These are phyloP conservation scores for Penicillium capsulatum DNA, from an alignment of 2,329 filamentous ascomycete genomes.

Conservation along the genomic window DNA sequence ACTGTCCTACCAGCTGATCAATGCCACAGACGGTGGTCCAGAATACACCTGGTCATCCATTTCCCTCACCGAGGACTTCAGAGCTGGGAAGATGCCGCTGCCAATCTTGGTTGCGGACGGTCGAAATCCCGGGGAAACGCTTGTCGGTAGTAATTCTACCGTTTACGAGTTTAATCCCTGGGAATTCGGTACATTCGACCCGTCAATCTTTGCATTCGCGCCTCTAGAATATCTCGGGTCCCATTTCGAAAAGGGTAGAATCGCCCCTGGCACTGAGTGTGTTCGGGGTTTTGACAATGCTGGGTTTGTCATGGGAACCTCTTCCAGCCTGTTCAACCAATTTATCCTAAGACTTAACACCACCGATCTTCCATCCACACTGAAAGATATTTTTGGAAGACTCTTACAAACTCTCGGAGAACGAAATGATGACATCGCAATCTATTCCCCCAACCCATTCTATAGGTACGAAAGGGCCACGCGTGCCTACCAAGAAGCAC, in stretches of 20 bases:
- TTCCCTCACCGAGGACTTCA: constrained; percentile 42
- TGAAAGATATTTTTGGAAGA: not conserved
- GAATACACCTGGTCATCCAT: constrained; percentile 66
- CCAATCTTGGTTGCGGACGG: constrained; percentile 51
- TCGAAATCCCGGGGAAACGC: constrained; percentile 50
- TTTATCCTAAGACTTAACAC: constrained; percentile 1
- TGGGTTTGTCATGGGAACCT: constrained; percentile 69
- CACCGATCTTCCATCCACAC: not conserved
- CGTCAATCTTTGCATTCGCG: constrained; percentile 61
- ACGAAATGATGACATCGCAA: constrained; percentile 49
- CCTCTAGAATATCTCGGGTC: constrained; percentile 64
- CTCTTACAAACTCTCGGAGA: not conserved
- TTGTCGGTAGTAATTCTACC: constrained; percentile 26
- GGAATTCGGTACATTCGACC: constrained; percentile 67
- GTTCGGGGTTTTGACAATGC: constrained; percentile 70
- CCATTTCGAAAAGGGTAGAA: constrained; percentile 57
- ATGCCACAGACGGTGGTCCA: constrained; percentile 64
- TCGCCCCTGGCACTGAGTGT: constrained; percentile 55
- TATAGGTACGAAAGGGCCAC: constrained; percentile 59
- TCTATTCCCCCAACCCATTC: constrained; percentile 68
- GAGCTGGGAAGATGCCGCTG: constrained; percentile 55
- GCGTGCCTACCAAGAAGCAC: constrained; percentile 49
- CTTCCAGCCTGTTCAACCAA: constrained; percentile 42
- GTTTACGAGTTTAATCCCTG: constrained; percentile 66
- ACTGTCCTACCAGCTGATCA: constrained; percentile 40